Evolutionary conservation across 148 eudicot genomes (phyloP).

Genomic region (Amaranthus hypochondriacus): DNA sequence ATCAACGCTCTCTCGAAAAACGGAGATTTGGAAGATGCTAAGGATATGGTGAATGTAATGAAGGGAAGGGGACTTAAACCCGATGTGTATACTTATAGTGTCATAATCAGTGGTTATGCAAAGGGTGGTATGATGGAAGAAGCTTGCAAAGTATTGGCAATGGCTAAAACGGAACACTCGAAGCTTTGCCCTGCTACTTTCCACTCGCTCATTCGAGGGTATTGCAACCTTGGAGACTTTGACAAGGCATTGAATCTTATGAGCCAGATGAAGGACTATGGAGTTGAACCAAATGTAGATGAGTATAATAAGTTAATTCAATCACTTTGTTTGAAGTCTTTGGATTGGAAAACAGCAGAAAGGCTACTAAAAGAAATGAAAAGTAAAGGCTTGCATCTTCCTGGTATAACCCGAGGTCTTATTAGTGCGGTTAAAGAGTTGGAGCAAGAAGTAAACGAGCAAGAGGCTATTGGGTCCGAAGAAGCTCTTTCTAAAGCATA

Average conservation of each 20-base stretch:
- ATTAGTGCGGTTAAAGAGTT: conserved; percentile 71
- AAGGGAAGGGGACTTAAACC: conserved; percentile 78
- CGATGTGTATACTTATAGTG: conserved; percentile 74
- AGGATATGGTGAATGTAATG: conserved; percentile 49
- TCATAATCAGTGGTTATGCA: conserved; percentile 70
- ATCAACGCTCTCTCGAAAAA: conserved; percentile 52
- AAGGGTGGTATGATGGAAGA: conserved; percentile 73
- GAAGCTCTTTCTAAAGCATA: conserved; percentile 33
- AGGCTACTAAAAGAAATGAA: conserved; percentile 66
- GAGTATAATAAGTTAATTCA: conserved; percentile 83
- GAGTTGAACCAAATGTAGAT: conserved; percentile 62
- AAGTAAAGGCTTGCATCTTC: conserved; percentile 57
- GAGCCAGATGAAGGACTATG: conserved; percentile 62
- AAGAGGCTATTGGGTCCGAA: conserved; percentile 38
- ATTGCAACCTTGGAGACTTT: conserved; percentile 68
- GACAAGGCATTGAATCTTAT: conserved; percentile 68
- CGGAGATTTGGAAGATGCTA: conserved; percentile 66
- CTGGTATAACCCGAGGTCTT: conserved; percentile 62
- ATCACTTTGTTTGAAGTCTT: conserved; percentile 79
- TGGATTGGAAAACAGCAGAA: conserved; percentile 84
- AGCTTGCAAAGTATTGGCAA: conserved; percentile 60
- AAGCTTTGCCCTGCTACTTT: conserved; percentile 61
- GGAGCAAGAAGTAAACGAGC: conserved; percentile 39
- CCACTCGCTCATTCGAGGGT: conserved; percentile 74
- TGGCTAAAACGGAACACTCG: conserved; percentile 62